Percentiles rank a stretch among this genome's conserved stretches.
phyloP scores from a whole-genome alignment of 2,329 filamentous ascomycete genomes.

The Cordyceps tenuipes region DNA sequence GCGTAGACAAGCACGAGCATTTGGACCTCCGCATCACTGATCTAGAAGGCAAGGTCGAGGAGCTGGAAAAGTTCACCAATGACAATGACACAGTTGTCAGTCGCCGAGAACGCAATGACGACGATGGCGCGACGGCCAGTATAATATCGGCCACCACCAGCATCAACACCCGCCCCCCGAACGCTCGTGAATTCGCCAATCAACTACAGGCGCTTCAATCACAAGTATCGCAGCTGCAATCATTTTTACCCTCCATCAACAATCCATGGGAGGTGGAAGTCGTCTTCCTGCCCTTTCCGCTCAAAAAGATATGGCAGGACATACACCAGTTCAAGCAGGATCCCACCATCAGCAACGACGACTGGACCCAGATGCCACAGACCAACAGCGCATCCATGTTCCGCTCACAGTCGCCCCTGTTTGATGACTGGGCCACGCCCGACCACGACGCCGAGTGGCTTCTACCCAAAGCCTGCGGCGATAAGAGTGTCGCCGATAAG shows the following conservation, averaged over 20 bases:
- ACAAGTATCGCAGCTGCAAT: constrained; percentile 49
- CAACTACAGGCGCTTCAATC: constrained; percentile 43
- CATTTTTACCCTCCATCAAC: constrained; percentile 49
- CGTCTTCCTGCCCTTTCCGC: constrained; percentile 62
- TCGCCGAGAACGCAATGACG: constrained; percentile 29
- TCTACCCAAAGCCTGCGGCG: constrained; percentile 58
- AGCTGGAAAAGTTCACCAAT: constrained; percentile 46
- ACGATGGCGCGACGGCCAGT: constrained; percentile 38
- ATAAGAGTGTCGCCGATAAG: constrained; percentile 54
- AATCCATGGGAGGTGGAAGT: constrained; percentile 70
- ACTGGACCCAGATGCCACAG: constrained; percentile 48
- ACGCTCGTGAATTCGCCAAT: constrained; percentile 38
- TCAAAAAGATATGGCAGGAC: constrained; percentile 48
- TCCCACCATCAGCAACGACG: constrained; percentile 32
- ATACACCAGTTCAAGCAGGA: constrained; percentile 38
- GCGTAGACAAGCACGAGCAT: constrained; percentile 58
- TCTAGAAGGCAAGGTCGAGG: constrained; percentile 55
- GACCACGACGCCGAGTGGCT: constrained; percentile 51
- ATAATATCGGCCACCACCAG: constrained; percentile 39
- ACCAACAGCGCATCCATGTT: constrained; percentile 33
- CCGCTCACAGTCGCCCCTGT: constrained; percentile 40
- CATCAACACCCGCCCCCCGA: constrained; percentile 30
- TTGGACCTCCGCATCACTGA: constrained; percentile 61
- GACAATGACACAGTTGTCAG: constrained; percentile 36
- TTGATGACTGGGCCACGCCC: constrained; percentile 37